Base-by-base conservation (phyloP, 1,284 basidiomycete genomes). In the Erythrobasidium hasegawianum region DNA sequence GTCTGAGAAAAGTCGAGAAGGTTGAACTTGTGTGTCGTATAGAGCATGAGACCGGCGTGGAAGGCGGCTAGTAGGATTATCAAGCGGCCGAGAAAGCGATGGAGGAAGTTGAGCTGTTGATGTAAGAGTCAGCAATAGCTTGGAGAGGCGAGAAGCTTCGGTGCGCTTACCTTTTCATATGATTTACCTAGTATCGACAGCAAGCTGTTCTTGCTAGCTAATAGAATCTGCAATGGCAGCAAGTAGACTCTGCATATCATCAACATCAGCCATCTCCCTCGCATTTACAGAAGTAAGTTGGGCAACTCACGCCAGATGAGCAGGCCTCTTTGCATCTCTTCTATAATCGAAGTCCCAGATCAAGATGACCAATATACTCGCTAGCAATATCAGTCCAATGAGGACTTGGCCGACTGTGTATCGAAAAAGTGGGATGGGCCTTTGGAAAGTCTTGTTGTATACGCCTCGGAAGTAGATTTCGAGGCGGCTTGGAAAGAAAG, bases 1-100 rank as follows among this genome's bases (percentile, higher is more conserved):
- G 45, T 47, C n/a, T 24, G 22, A 47, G 45, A 24, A 47, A 47
- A 54, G 52, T 54, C 52, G 24, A 54, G 52, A 22, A 27, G 20
- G 20, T 54, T 3, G 22, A 18, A 24, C 27, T 20, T 16, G 24
- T 29, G 20, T 22, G 52, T 27, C 16, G 20, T 29, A n/a, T 27
- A n/a, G 5, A 54, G 20, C 52, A 54, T 54, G 20, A 54, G n/a
- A 7, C n/a, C 24, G 5, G 18, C 52, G 27, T 54, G 52, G 24
- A 18, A n/a, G 27, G 16, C 16, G 3, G 52, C 52, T 16, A 54
- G 20, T n/a, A 18, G 18, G 20, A 54, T 29, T 3, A 54, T 18
- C 8, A n/a, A 8, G 9, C n/a, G 24, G 27, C 52, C 52, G 24
- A 54, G 20, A 10, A 29, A 20, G 22, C 52, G 52, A 16, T 54